phyloP scores from a whole-genome alignment of 2,329 filamentous ascomycete species.

The Paracorniculantispora psalliotae region DNA sequence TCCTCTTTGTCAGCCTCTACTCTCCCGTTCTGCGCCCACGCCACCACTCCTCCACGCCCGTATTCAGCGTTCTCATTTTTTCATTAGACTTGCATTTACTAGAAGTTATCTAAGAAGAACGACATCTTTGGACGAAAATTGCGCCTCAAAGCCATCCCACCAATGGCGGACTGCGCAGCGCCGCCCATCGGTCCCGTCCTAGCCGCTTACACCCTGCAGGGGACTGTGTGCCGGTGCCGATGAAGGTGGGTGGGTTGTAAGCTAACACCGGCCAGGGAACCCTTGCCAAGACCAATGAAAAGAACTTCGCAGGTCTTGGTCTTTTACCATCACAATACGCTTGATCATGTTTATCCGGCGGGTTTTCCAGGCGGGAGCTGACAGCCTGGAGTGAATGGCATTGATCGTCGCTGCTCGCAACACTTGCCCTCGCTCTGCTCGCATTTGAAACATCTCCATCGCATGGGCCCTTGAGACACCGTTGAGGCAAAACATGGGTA shows the following conservation, averaged over 20 bases:
- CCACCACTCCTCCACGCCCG: too few species aligned
- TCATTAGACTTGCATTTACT: too few species aligned
- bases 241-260: conserved; percentile 1
- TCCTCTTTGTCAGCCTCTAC: neutral
- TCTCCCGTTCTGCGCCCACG: too few species aligned
- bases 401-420: neutral
- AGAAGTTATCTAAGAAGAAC: too few species aligned
- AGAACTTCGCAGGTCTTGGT: neutral
- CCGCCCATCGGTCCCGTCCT: conserved; percentile 7
- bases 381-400: neutral
- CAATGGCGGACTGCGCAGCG: neutral
- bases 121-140: too few species aligned
- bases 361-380: neutral
- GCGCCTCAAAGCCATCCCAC: too few species aligned
- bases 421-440: neutral
- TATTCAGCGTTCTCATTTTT: too few species aligned
- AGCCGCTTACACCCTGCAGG: conserved; percentile 5
- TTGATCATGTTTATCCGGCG: neutral
- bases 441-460: neutral
- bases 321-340: neutral
- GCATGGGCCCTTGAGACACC: neutral
- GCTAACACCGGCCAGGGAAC: neutral
- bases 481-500: neutral
- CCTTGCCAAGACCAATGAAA: neutral
- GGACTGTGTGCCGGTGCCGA: neutral